Conservation (phyloP, 2,329 filamentous ascomycete genomes). For the Phoma herbarum region DNA sequence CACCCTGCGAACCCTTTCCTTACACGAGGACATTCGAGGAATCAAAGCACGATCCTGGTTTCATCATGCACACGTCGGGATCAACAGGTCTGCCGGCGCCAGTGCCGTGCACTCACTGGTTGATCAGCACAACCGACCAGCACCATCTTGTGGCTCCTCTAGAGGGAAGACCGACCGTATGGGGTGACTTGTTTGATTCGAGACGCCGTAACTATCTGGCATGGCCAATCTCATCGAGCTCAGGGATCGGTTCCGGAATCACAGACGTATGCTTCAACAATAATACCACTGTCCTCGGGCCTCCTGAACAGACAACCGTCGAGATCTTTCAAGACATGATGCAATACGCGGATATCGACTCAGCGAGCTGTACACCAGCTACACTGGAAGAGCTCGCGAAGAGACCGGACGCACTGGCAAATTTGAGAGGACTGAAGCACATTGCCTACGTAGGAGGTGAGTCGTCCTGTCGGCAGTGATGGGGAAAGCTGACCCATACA, state of each 20-base stretch:
- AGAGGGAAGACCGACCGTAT: slow-evolving; percentile 31
- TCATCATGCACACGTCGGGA: slow-evolving; percentile 51
- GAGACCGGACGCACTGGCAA: slow-evolving; percentile 28
- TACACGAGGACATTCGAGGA: slow-evolving; percentile 43
- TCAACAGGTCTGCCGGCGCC: slow-evolving; percentile 52
- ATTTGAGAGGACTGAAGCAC: slow-evolving; percentile 29
- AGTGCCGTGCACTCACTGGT: slow-evolving; percentile 42
- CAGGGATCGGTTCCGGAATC: slow-evolving; percentile 29
- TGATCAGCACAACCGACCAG: slow-evolving; percentile 27
- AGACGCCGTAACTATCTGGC: slow-evolving; percentile 29
- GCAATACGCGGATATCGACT: slow-evolving; percentile 30
- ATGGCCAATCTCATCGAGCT: slow-evolving; percentile 32
- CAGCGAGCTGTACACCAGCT: slow-evolving; percentile 27
- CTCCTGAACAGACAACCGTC: slow-evolving; percentile 26
- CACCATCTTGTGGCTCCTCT: slow-evolving; percentile 32
- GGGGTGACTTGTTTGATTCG: slow-evolving; percentile 19
- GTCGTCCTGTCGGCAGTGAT: no score
- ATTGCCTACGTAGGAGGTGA: slow-evolving; percentile 36
- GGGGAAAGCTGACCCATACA: slow-evolving; percentile 11
- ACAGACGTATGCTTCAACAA: slow-evolving; percentile 28
- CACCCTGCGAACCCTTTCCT: slow-evolving; percentile 27
- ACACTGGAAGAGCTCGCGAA: slow-evolving; percentile 35
- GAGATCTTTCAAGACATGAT: slow-evolving; percentile 30
- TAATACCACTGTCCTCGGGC: slow-evolving; percentile 31
- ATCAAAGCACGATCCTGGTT: slow-evolving; percentile 41